Percentiles rank a stretch among this genome's conserved stretches.
Conservation (phyloP, 2,329 filamentous ascomycete genomes). For the Fusarium sp. region DNA sequence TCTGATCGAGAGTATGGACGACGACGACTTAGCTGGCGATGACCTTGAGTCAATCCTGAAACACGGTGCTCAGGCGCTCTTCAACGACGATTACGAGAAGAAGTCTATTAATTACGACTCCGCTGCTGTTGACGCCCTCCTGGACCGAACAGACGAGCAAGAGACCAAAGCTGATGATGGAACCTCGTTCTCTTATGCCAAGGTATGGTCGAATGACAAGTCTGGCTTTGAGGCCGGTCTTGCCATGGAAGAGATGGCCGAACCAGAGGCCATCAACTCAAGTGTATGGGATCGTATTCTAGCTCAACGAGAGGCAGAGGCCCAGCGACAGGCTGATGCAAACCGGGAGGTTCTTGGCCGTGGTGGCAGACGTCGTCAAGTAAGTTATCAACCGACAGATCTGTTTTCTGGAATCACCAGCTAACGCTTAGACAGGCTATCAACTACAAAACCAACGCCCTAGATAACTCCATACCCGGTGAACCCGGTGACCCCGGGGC, state of each 20-base stretch:
- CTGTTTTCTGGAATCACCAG: background rate
- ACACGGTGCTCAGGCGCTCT: constrained; percentile 87
- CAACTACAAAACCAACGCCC: constrained; percentile 50
- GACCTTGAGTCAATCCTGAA: constrained; percentile 90
- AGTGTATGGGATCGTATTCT: constrained; percentile 93
- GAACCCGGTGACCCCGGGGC: constrained; percentile 44
- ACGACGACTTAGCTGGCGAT: constrained; percentile 79
- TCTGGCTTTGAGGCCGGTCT: constrained; percentile 73
- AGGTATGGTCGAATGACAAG: constrained; percentile 90
- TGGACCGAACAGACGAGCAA: constrained; percentile 88
- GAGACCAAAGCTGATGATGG: constrained; percentile 77
- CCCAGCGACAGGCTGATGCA: constrained; percentile 74
- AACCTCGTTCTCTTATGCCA: constrained; percentile 87
- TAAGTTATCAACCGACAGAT: constrained; percentile 34
- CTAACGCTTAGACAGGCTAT: constrained; percentile 47
- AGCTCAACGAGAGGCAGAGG: constrained; percentile 81
- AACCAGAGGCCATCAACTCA: constrained; percentile 67
- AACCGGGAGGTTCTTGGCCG: constrained; percentile 83
- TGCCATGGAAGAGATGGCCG: constrained; percentile 62
- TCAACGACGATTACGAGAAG: constrained; percentile 76
- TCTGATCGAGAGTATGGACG: constrained; percentile 90
- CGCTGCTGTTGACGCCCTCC: constrained; percentile 83
- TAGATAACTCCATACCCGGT: constrained; percentile 40
- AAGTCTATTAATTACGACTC: constrained; percentile 84
- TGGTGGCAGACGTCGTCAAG: constrained; percentile 76